Base-by-base conservation (phyloP, 1,284 basidiomycete species). In the Fomitopsis schrenkii region DNA sequence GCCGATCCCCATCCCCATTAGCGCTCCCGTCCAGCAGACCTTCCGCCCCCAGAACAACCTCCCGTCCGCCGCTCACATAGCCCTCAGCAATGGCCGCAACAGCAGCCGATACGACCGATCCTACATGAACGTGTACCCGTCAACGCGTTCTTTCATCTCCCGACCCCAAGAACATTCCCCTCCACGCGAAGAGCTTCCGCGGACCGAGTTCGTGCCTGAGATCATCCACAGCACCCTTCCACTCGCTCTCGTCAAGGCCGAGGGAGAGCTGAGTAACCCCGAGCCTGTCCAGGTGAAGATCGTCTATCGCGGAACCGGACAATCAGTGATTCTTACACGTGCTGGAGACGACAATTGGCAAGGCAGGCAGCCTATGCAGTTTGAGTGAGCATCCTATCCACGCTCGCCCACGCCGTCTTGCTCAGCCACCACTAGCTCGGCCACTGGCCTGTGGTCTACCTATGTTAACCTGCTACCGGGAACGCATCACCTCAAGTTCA, bases 401-500 rank as follows among this genome's bases (percentile, higher is more conserved):
- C 50, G n/a, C 46, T 33, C 30, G 12, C 58, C 54, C 35, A 26
- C 42, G 15, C 46, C 30, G 28, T 17, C 45, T 30, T 19, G 56
- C 62, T 38, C 61, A 40, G 48, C 53, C 46, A 44, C 40, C 58
- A 15, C 57, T 40, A 77, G 76, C 58, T 65, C 76, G 44, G 69
- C 70, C 35, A 75, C 76, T 45, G 74, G 75, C 60, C 73, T 72
- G 9, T 83, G 80, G 74, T 76, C 72, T 41, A 75, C 78, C 14
- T 80, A 76, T 61, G 80, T 91, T 45, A 64, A 77, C 17, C 83
- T 97, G 3, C 85, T 88, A 14, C 95, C 96, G 0, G 97, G 97
- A 26, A 96, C 95, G 2, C 96, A 99, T 72, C 93, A 97, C 63
- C 84, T 98, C 72, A 95, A 96, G 66, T 99, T 98, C 80, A 86